Percentiles rank a stretch among this genome's conserved stretches.
phyloP scores from a whole-genome alignment of 176 grass and related monocot species.

The Musa troglodytarum region DNA sequence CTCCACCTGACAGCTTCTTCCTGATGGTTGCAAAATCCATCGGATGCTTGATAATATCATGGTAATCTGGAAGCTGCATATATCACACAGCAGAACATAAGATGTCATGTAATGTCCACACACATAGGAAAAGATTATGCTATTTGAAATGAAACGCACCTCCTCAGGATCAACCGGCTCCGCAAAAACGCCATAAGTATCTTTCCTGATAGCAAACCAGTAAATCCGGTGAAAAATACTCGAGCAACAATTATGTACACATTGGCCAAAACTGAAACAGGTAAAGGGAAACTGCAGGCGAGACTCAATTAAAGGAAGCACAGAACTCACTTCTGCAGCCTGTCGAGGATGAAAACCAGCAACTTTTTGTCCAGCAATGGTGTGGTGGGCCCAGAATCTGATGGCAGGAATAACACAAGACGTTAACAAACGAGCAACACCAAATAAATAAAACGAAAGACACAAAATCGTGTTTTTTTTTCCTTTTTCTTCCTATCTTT shows the following conservation, averaged over 20 bases:
- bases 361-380: conserved; percentile 98
- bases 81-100: conserved; percentile 1
- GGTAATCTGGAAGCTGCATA: conserved; percentile 81
- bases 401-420: conserved; percentile 35
- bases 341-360: conserved; percentile 86
- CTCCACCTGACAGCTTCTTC: conserved; percentile 56
- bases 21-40: conserved; percentile 92
- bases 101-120: conserved; percentile 13
- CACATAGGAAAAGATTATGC: conserved; percentile 4
- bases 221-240: conserved; percentile 1
- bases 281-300: conserved; percentile 1
- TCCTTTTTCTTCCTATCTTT: conserved; percentile 16
- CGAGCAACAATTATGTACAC: not conserved
- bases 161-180: conserved; percentile 87
- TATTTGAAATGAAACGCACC: conserved; percentile 32
- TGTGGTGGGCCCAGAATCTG: conserved; percentile 86
- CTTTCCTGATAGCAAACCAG: conserved; percentile 69
- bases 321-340: conserved; percentile 92
- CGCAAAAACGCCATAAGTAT: conserved; percentile 78
- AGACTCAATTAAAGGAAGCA: conserved; percentile 13
- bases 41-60: conserved; percentile 84
- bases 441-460: conserved; percentile 8
- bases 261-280: not conserved
- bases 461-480: conserved; percentile 28
- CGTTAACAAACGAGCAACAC: conserved; percentile 19